Evolutionary conservation across 139 green algal genomes (phyloP), one percentile per base, ranked within the genome.

Genomic region (Pedinophyceae sp.): DNA sequence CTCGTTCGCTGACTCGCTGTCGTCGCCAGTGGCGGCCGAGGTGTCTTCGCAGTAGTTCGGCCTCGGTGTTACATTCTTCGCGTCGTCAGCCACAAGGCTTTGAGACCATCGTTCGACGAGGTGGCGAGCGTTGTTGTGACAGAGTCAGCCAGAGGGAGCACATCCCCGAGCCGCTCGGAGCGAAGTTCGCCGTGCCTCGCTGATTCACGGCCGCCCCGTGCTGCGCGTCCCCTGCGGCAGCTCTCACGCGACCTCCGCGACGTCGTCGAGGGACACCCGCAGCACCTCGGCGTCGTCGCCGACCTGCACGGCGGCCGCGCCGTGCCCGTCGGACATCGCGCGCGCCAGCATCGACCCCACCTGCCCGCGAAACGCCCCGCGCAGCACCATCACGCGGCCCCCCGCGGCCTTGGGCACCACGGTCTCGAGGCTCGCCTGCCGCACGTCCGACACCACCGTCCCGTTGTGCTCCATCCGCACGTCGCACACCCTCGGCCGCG

Each of bases 221-320:
- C n/a, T n/a, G n/a, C n/a, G n/a, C n/a, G n/a, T n/a, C n/a, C n/a
- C n/a, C n/a, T n/a, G n/a, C n/a, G n/a, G n/a, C n/a, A n/a, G n/a
- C n/a, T n/a, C n/a, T n/a, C n/a, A n/a, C 17, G 53, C 39, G 38
- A 69, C 85, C 41, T 75, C 68, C 3, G 64, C 57, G 54, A 89
- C 59, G 22, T 88, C 69, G 58, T 89, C 81, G 53, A 89, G 66
- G 54, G 69, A 18, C 48, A 89, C 45, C 43, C 76, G 68, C 40
- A 76, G 62, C 24, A 89, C 54, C 17, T n/a, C 58, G 29, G 78
- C 60, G 57, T 86, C 79, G 16, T 52, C 50, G 4, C 43, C 48
- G 52, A 90, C 52, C 68, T 88, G 80, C 63, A 90, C 68, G 25
- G 79, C 79, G 24, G 69, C 74, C 62, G 64, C 63, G 18, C 64